Base-by-base conservation (phyloP, 1,284 basidiomycete species). In the Singerocomus inundabilis region DNA sequence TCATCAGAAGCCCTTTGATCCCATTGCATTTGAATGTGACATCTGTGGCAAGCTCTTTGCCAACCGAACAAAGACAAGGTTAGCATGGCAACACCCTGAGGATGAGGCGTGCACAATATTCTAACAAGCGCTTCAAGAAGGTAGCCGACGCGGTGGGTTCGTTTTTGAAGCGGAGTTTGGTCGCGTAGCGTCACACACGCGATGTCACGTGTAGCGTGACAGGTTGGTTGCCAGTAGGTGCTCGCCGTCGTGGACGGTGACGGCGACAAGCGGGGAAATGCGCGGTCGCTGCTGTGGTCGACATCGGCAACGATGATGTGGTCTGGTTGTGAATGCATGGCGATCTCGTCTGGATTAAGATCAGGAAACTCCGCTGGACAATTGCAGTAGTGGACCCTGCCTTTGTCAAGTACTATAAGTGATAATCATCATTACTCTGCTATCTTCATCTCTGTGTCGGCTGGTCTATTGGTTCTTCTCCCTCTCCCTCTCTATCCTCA, bases 21-120 rank as follows among this genome's bases (percentile, higher is more conserved):
- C 93, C 96, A 56, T 85, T 93, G 72, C 95, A 98, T 67, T 98
- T 92, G 67, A 98, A 98, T 74, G 99, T 99, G 69, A 93, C 96
- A 69, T 99, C 97, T 11, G 93, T 88, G 46, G 99, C 94, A 47
- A 98, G 87, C 66, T 99, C 96, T 72, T 96, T 97, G 81, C 99
- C 88, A 54, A 96, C 96, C 95, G 60, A 34, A 51, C 38, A 60
- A 44, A 39, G 43, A 32, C 21, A 7, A 18, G 6, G 28, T 53
- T 16, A 49, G 48, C 2, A 25, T 37, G 41, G 15, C 21, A 18
- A 4, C 26, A 13, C 12, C 1, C 3, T 38, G 6, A 8, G 11
- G 10, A 35, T 38, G 13, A 36, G 8, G 16, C 16, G 39, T 85
- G 32, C 57, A 93, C 93, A 85, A 66, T n/a, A n/a, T n/a, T 96